A percentile compares a stretch with the other conserved stretches of the same genome.
Conservation (phyloP, 768 basidiomycete species). For the Suillus ampliporus region DNA sequence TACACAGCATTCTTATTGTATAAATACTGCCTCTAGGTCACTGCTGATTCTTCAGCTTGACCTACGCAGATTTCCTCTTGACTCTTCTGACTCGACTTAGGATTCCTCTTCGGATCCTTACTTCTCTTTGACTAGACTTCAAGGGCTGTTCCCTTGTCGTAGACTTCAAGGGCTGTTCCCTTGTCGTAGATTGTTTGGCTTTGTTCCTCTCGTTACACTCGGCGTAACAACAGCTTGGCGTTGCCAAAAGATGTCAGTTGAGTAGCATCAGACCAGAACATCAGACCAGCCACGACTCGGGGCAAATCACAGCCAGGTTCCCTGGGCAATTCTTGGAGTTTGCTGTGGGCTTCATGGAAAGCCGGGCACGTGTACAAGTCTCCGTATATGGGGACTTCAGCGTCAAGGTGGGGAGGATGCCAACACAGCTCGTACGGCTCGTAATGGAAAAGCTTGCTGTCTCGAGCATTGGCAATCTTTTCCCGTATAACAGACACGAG, state of each 20-base stretch:
- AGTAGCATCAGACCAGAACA: constrained; percentile 41
- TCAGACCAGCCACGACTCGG: constrained; percentile 24
- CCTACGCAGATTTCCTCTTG: too few relatives aligned
- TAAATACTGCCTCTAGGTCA: too few relatives aligned
- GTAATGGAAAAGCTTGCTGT: constrained; percentile 18
- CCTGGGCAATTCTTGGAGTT: constrained; percentile 21
- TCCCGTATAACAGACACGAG: constrained; percentile 23
- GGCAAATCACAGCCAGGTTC: constrained; percentile 27
- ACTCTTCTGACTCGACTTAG: too few relatives aligned
- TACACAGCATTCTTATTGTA: too few relatives aligned
- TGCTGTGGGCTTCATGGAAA: constrained; percentile 19
- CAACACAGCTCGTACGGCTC: constrained; percentile 23
- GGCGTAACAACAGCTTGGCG: too few relatives aligned
- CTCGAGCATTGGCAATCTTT: constrained; percentile 18
- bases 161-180: too few relatives aligned
- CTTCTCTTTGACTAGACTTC: too few relatives aligned
- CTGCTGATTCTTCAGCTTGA: too few relatives aligned
- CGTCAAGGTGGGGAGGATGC: constrained; percentile 9
- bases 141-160: too few relatives aligned
- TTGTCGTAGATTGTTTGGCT: too few relatives aligned
- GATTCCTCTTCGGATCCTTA: too few relatives aligned
- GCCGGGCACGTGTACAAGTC: constrained; percentile 22
- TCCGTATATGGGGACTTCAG: constrained; percentile 10
- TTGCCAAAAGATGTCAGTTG: constrained; percentile 37
- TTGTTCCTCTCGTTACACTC: too few relatives aligned